Evolutionary conservation across 129 eudicot genomes (phyloP).

Genomic region (Mikania micrantha): DNA sequence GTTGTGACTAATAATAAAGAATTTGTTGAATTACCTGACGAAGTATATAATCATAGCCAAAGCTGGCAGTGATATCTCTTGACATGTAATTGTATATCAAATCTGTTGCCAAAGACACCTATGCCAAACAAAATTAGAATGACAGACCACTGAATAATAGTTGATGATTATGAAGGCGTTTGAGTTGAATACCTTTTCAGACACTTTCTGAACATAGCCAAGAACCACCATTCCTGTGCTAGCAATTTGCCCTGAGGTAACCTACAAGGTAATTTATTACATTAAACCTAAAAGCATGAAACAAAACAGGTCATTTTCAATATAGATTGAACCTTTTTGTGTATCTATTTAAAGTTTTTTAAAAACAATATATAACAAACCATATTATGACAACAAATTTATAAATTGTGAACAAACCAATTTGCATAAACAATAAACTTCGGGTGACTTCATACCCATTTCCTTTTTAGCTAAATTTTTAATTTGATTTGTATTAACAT

Average conservation of each 20-base stretch:
- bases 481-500: background rate
- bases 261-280: conserved; percentile 36
- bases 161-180: background rate
- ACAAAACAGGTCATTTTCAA: background rate
- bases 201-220: conserved; percentile 86
- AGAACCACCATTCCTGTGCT: conserved; percentile 87
- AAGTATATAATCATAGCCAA: conserved; percentile 84
- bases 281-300: background rate
- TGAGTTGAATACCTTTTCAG: conserved; percentile 54
- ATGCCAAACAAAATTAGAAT: background rate
- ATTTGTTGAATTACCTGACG: conserved; percentile 59
- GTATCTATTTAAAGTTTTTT: background rate
- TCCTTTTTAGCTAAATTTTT: background rate
- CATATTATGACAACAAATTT: background rate
- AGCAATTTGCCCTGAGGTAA: conserved; percentile 88
- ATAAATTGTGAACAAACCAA: background rate
- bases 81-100: conserved; percentile 84
- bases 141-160: background rate
- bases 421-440: background rate
- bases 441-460: background rate
- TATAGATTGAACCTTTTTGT: background rate
- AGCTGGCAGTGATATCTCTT: conserved; percentile 75
- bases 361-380: background rate
- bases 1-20: background rate
- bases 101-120: conserved; percentile 94